Evolutionary conservation across 106 monocot genomes (phyloP).

Genomic region (Chionographis japonica): DNA sequence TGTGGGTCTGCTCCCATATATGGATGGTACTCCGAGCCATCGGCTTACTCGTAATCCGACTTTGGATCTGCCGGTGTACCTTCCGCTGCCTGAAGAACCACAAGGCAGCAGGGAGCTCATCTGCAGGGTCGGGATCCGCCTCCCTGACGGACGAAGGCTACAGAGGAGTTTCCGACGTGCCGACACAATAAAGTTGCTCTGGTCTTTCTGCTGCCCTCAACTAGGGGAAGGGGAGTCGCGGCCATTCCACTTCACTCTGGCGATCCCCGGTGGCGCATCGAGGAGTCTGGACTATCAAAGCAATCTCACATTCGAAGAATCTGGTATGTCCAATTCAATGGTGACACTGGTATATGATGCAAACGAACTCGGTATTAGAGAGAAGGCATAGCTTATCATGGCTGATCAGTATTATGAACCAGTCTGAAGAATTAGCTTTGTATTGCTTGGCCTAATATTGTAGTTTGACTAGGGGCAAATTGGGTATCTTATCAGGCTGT

Average conservation of each 20-base stretch:
- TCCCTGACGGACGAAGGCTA: constrained; percentile 52
- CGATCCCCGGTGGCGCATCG: constrained; percentile 23
- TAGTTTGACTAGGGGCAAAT: too few relatives aligned
- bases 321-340: constrained; percentile 27
- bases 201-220: constrained; percentile 19
- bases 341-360: too few relatives aligned
- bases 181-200: constrained; percentile 53
- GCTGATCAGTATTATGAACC: too few relatives aligned
- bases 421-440: too few relatives aligned
- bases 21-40: constrained; percentile 35
- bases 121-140: constrained; percentile 31
- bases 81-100: constrained; percentile 31
- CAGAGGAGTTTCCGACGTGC: constrained; percentile 67
- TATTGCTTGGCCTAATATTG: too few relatives aligned
- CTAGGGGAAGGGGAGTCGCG: constrained; percentile 31
- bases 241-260: constrained; percentile 21
- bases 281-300: constrained; percentile 14
- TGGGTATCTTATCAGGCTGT: too few relatives aligned
- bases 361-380: too few relatives aligned
- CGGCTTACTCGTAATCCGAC: constrained; percentile 31
- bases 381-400: too few relatives aligned
- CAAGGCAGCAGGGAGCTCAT: constrained; percentile 19
- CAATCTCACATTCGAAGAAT: constrained; percentile 22
- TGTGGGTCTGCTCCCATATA: constrained; percentile 15
- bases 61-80: constrained; percentile 21